Conservation (phyloP, 495 filamentous ascomycete genomes). For the Lentithecium fluviatile region DNA sequence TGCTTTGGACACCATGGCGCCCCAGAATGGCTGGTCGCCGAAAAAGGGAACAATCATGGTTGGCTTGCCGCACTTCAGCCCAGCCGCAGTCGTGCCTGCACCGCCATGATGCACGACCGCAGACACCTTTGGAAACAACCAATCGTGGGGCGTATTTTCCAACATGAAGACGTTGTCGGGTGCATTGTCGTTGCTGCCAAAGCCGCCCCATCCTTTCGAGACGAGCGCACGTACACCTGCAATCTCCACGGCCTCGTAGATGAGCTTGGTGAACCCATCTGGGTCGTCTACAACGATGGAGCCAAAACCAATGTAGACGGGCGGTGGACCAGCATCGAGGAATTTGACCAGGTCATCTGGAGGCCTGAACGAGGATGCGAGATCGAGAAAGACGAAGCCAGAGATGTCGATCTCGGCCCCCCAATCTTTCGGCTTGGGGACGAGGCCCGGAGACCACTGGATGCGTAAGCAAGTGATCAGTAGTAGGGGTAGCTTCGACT, state of each 20-base stretch:
- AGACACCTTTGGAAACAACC: constrained; percentile 42
- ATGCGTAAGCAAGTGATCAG: neutral
- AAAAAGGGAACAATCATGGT: constrained; percentile 48
- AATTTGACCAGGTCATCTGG: constrained; percentile 40
- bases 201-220: constrained; percentile 45
- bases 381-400: constrained; percentile 45
- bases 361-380: constrained; percentile 41
- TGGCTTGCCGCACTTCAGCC: constrained; percentile 42
- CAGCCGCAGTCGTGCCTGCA: constrained; percentile 44
- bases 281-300: constrained; percentile 46
- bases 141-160: constrained; percentile 46
- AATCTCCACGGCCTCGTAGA: constrained; percentile 40
- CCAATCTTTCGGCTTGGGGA: constrained; percentile 46
- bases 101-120: constrained; percentile 46
- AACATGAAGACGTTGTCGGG: constrained; percentile 45
- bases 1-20: constrained; percentile 63
- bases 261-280: constrained; percentile 42
- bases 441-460: constrained; percentile 42
- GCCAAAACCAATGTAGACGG: constrained; percentile 46
- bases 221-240: constrained; percentile 44
- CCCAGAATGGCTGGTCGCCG: constrained; percentile 75
- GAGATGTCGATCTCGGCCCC: constrained; percentile 44
- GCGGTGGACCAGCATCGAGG: constrained; percentile 40
- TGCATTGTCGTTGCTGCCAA: constrained; percentile 34
- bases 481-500: neutral